Evolutionary conservation across 2,329 filamentous ascomycete genomes (phyloP).

Genomic region (Trichoderma endophyticum): DNA sequence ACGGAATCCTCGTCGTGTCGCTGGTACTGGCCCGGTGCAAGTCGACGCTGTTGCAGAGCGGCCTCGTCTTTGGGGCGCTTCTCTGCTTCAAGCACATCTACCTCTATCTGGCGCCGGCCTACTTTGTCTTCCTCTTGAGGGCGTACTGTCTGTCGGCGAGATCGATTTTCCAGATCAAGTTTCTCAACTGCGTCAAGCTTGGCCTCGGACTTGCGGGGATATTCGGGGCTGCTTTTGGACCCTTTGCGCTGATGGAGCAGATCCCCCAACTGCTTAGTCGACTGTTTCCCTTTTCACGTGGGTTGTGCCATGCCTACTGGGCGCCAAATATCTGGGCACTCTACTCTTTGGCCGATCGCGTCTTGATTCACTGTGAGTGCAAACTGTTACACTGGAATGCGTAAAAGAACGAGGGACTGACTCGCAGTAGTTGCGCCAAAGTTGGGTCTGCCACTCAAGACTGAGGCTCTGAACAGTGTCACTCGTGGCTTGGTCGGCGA

Average conservation of each 20-base stretch:
- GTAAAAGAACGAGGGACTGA: conserved; percentile 16
- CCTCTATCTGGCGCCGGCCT: conserved; percentile 91
- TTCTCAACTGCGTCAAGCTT: conserved; percentile 80
- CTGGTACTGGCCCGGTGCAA: conserved; percentile 76
- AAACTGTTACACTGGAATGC: neutral
- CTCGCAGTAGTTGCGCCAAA: conserved; percentile 67
- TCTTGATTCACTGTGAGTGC: conserved; percentile 71
- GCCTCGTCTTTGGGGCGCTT: conserved; percentile 76
- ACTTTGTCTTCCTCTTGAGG: conserved; percentile 90
- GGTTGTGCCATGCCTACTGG: conserved; percentile 97
- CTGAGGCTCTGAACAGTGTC: conserved; percentile 77
- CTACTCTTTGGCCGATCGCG: conserved; percentile 85
- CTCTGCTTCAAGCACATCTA: conserved; percentile 98
- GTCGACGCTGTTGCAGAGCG: conserved; percentile 73
- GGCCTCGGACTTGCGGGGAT: conserved; percentile 68
- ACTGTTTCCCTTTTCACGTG: conserved; percentile 90
- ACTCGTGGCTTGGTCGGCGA: conserved; percentile 92
- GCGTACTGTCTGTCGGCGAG: conserved; percentile 79
- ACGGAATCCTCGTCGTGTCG: conserved; percentile 83
- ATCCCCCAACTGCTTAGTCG: conserved; percentile 78
- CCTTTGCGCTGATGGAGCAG: conserved; percentile 78
- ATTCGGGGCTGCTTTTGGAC: conserved; percentile 80
- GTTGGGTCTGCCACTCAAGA: conserved; percentile 69
- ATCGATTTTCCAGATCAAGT: conserved; percentile 71
- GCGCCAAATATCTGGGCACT: conserved; percentile 96